Evolutionary conservation across 2,329 filamentous ascomycete species (phyloP), one percentile per base, ranked within the genome.

Genomic region (Balansia obtecta): DNA sequence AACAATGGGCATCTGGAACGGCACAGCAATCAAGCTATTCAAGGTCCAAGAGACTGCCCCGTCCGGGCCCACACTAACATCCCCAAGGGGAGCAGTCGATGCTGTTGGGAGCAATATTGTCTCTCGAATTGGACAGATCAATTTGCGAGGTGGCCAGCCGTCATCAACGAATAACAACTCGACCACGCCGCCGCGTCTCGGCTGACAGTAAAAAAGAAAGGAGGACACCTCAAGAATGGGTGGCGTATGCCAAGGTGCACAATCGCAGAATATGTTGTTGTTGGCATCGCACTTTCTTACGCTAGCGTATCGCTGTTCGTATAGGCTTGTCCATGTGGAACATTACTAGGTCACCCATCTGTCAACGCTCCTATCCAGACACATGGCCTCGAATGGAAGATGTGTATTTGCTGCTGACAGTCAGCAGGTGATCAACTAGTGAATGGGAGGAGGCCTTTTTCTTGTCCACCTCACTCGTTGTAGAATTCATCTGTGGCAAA

Each of bases 1-100:
- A 32, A 90, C 87, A 2, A 87, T 90, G 33, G 91, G 93, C 8
- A 83, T 96, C 1, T 98, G 93, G 91, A 96, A 91, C 61, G 86
- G 88, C 37, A 97, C 93, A 1, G 74, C 75, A 2, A 88, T 98
- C 64, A 86, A 85, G 63, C 73, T 98, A 13, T 98, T 98, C 70
- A 83, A 82, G 46, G 89, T 96, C 2, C 88, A 95, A 65, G 87
- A 94, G 63, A 86, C 85, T 15, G 86, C 84, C 2, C 78, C 87
- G 1, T 77, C 85, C 57, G 86, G 90, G 0, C 89, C 90, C 3
- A 88, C 83, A 12, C 67, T 98, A 54, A 80, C 88, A 22, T 88
- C 86, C 34, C 93, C 93, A 0, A 80, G 89, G 52, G 91, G 90
- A 0, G 91, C 91, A 1, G 90, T 96, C 2, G 91, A 96, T 67